phyloP scores from a whole-genome alignment of 306 rosid genomes.

The Purshia tridentata region DNA sequence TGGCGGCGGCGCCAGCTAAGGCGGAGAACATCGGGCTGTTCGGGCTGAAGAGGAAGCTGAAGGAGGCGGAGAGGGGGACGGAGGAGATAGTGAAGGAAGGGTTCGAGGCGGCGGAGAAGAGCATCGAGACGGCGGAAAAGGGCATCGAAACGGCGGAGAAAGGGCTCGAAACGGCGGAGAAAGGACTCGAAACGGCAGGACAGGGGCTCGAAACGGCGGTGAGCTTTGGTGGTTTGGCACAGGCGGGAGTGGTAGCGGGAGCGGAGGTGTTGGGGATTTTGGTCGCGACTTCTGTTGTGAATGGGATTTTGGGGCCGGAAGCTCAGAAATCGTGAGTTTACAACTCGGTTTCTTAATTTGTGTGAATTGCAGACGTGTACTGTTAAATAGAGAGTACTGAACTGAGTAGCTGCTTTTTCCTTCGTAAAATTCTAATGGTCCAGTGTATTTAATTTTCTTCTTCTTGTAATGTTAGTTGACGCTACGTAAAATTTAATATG shows the following conservation, averaged over 20 bases:
- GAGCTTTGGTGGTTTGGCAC: conserved; percentile 62
- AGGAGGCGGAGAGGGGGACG: conserved; percentile 60
- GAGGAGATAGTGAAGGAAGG: conserved; percentile 81
- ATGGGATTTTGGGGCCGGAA: conserved; percentile 73
- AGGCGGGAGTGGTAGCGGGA: conserved; percentile 77
- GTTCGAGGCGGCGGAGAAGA: conserved; percentile 69
- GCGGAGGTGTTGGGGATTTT: conserved; percentile 67
- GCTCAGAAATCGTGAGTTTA: conserved; percentile 29
- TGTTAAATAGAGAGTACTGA: not conserved
- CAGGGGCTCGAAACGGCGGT: conserved; percentile 44
- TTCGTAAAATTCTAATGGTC: not conserved
- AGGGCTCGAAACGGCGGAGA: conserved; percentile 50
- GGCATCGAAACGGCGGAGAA: conserved; percentile 49
- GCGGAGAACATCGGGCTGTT: conserved; percentile 70
- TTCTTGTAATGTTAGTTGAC: no score
- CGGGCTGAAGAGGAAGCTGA: conserved; percentile 70
- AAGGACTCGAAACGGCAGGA: conserved; percentile 51
- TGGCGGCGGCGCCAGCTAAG: conserved; percentile 42
- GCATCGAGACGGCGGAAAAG: conserved; percentile 39
- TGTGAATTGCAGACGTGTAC: not conserved
- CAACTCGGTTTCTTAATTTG: no score
- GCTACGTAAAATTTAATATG: no score
- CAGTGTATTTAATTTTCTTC: not conserved
- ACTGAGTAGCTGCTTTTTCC: not conserved
- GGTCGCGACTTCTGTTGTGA: conserved; percentile 72